Percentiles rank a stretch among this genome's conserved stretches.
These are phyloP conservation scores for Suhomyces faveliae DNA, from an alignment of 805 yeast genomes.

Conservation along the genomic window DNA sequence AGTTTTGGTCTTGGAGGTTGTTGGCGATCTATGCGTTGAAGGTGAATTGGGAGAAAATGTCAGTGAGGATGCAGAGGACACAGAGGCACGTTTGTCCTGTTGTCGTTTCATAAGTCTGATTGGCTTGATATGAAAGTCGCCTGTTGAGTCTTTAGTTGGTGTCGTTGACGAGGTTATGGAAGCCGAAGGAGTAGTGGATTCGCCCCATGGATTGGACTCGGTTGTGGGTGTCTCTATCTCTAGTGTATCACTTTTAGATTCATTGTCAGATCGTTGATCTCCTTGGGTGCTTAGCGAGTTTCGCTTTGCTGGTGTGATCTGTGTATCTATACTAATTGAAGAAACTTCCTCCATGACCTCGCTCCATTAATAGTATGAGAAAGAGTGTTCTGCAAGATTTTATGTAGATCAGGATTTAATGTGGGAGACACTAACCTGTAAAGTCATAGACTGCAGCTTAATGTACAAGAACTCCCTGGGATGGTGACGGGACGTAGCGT, in stretches of 20 bases:
- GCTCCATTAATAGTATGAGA: neutral
- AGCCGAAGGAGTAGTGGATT: neutral
- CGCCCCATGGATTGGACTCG: conserved; percentile 6
- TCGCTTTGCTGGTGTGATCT: neutral
- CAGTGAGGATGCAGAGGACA: conserved; percentile 7
- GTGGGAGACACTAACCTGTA: neutral
- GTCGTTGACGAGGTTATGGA: conserved; percentile 1
- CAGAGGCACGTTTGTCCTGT: conserved; percentile 12
- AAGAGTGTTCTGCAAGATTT: neutral
- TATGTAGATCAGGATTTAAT: neutral
- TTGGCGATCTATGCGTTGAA: conserved; percentile 1
- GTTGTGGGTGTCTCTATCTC: conserved; percentile 8
- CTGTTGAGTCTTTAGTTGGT: conserved; percentile 5
- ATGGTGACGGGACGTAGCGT: neutral
- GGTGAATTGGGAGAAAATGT: conserved; percentile 6
- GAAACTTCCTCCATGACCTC: neutral
- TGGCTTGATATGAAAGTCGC: conserved; percentile 21
- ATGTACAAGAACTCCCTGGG: neutral
- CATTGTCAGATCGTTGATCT: neutral
- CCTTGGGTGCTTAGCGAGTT: neutral
- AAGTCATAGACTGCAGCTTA: neutral
- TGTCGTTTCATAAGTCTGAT: conserved; percentile 28
- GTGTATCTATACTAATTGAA: neutral
- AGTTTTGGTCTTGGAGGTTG: conserved; percentile 6
- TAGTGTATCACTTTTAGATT: conserved; percentile 1